These are phyloP conservation scores for Davidsoniella neocaledoniae DNA, from an alignment of 2,329 filamentous ascomycete species.

Conservation along the genomic window DNA sequence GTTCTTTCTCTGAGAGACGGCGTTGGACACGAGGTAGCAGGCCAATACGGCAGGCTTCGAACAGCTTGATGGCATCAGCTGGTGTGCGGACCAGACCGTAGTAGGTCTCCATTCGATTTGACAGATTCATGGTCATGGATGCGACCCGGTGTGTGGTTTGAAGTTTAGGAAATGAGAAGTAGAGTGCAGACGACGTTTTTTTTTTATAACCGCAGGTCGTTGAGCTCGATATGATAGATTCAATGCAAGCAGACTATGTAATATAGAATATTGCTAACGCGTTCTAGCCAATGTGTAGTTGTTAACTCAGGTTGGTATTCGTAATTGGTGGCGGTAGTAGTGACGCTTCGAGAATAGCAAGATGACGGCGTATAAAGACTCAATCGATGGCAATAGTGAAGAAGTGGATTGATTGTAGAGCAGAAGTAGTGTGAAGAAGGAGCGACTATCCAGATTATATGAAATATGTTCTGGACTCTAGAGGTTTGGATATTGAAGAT, in stretches of 20 bases:
- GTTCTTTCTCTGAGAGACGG: conserved; percentile 86
- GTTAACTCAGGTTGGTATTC: too few relatives aligned
- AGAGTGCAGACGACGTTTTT: background rate
- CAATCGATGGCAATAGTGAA: background rate
- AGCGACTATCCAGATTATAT: background rate
- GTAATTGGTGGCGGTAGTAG: background rate
- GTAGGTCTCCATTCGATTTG: conserved; percentile 79
- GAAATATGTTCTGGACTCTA: background rate
- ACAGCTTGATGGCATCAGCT: conserved; percentile 92
- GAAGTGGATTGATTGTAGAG: background rate
- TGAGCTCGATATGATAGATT: too few relatives aligned
- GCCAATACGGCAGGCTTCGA: conserved; percentile 85
- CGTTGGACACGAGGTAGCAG: conserved; percentile 82
- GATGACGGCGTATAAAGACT: background rate
- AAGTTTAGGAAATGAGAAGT: background rate
- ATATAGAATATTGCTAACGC: too few relatives aligned
- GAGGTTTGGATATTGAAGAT: too few relatives aligned
- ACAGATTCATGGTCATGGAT: background rate
- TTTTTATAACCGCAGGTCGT: background rate
- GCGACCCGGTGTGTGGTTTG: background rate
- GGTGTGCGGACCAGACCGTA: conserved; percentile 91
- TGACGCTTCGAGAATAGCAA: background rate
- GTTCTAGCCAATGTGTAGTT: too few relatives aligned
- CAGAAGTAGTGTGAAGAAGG: too few relatives aligned
- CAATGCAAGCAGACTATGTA: too few relatives aligned